Percentiles rank a stretch among this genome's conserved stretches.
Evolutionary conservation across 148 eudicot genomes (phyloP).

Genomic region (Linanthus parryae): DNA sequence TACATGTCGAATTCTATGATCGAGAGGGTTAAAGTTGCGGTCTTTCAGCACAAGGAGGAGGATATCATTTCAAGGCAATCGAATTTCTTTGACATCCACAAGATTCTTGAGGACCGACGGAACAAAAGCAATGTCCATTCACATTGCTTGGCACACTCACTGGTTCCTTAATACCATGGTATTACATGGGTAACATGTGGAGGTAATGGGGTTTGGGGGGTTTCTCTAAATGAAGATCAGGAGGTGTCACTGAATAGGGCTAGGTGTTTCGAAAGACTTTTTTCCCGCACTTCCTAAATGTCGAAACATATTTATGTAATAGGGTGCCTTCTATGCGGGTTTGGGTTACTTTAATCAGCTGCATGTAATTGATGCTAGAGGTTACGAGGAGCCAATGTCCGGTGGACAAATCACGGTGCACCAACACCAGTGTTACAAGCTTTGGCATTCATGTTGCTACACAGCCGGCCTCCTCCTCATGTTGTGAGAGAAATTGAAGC

Average conservation of each 20-base stretch:
- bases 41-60: conserved; percentile 1
- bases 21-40: background rate
- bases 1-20: conserved; percentile 9
- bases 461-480: conserved; percentile 10
- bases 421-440: conserved; percentile 1
- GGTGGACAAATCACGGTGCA: conserved; percentile 10
- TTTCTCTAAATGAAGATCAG: conserved; percentile 7
- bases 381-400: conserved; percentile 6
- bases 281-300: conserved; percentile 6
- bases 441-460: conserved; percentile 4
- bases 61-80: background rate
- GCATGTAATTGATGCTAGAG: conserved; percentile 11
- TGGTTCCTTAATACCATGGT: conserved; percentile 14
- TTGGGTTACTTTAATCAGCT: conserved; percentile 6
- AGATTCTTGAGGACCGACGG: conserved; percentile 11
- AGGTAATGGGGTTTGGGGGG: background rate
- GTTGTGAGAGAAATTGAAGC: conserved; percentile 16
- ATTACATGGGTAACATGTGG: conserved; percentile 12
- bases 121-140: conserved; percentile 17
- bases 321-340: conserved; percentile 9
- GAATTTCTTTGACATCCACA: conserved; percentile 5
- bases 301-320: conserved; percentile 3
- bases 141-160: conserved; percentile 12
- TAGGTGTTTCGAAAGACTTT: background rate
- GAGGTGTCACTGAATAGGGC: conserved; percentile 11